A percentile compares a stretch with the other conserved stretches of the same genome.
phyloP scores from a whole-genome alignment of 257 asterid genomes.

The Cordia subcordata region DNA sequence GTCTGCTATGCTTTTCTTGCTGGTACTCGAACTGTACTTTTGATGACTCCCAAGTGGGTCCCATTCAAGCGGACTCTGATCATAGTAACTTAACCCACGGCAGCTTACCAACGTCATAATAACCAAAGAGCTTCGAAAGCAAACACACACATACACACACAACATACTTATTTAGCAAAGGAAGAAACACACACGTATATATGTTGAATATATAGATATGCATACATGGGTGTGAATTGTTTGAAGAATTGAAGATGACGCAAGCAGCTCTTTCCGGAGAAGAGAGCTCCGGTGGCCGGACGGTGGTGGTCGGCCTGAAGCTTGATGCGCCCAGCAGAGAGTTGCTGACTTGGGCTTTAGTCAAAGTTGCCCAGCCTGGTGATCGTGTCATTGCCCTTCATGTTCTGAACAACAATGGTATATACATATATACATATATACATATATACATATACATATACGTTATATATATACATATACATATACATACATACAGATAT shows the following conservation, averaged over 20 bases:
- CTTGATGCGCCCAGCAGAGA: slow-evolving; percentile 70
- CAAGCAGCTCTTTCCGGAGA: neutral
- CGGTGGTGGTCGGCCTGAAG: slow-evolving; percentile 87
- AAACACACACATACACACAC: too few species aligned
- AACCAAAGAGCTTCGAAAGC: too few species aligned
- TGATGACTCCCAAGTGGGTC: neutral
- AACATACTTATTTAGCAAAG: too few species aligned
- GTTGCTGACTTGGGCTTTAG: slow-evolving; percentile 93
- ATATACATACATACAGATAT: neutral
- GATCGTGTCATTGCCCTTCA: slow-evolving; percentile 92
- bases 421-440: neutral
- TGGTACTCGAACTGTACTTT: neutral
- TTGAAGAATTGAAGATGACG: neutral
- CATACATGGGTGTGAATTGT: neutral
- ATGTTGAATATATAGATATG: neutral
- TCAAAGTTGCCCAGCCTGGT: slow-evolving; percentile 87
- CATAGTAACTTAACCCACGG: neutral
- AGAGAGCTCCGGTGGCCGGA: slow-evolving; percentile 31
- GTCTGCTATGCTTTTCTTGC: neutral
- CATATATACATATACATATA: neutral
- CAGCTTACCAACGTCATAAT: neutral
- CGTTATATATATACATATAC: too few species aligned
- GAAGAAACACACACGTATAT: too few species aligned
- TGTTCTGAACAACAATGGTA: slow-evolving; percentile 66
- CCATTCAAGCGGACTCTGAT: neutral